Percentiles rank a stretch among this genome's conserved stretches.
Evolutionary conservation across 1,139 yeast genomes (phyloP).

Genomic region (Yamadazyma triangularis): DNA sequence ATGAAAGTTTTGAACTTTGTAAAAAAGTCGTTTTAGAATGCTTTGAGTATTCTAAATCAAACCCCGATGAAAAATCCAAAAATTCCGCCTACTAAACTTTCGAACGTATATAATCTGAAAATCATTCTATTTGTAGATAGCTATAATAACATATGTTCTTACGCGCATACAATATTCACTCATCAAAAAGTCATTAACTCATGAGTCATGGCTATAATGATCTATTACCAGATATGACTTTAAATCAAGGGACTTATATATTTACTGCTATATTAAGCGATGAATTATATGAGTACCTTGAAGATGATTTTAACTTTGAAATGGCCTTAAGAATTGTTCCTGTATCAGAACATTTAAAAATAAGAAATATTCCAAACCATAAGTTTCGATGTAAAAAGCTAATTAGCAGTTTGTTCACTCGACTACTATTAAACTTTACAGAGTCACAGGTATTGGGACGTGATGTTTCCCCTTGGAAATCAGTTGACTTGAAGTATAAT

Average conservation of each 20-base stretch:
- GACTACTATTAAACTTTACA: constrained; percentile 21
- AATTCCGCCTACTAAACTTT: no score
- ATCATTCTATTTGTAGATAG: no score
- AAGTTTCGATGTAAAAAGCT: constrained; percentile 16
- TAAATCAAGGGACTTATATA: no score
- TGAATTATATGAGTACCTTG: constrained; percentile 13
- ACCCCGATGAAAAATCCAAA: constrained; percentile 16
- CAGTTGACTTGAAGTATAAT: constrained; percentile 20
- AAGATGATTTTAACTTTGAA: constrained; percentile 36
- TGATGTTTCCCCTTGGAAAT: constrained; percentile 15
- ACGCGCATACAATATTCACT: no score
- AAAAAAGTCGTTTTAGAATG: constrained; percentile 60
- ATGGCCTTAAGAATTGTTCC: constrained; percentile 26
- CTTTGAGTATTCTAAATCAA: constrained; percentile 37
- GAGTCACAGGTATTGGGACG: constrained; percentile 4
- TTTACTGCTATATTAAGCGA: constrained; percentile 16
- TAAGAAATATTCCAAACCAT: constrained; percentile 24
- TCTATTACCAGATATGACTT: no score
- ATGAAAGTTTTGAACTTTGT: constrained; percentile 61
- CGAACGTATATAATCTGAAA: no score
- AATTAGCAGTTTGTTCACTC: constrained; percentile 19
- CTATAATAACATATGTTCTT: no score
- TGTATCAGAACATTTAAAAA: constrained; percentile 25
- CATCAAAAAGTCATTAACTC: no score
- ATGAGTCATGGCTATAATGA: no score